Evolutionary conservation across 768 basidiomycete species (phyloP).

Genomic region (Kwoniella heveanensis): DNA sequence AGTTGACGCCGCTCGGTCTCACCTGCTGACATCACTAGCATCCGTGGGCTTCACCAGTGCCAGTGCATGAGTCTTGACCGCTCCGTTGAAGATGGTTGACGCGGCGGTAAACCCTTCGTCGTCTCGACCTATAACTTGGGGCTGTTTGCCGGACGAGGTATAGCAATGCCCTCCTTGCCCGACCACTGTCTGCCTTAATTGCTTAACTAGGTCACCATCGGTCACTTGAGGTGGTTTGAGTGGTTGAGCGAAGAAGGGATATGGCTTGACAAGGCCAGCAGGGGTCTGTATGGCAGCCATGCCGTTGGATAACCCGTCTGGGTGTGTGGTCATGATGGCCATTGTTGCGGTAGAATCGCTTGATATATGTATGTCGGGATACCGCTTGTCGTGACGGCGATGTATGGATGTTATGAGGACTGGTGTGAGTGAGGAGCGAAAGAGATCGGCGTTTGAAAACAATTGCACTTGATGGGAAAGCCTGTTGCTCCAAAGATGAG

Average conservation of each 20-base stretch:
- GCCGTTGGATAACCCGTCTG: background rate
- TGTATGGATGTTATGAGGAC: too few relatives aligned
- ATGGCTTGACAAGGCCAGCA: constrained; percentile 14
- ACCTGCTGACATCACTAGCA: constrained; percentile 80
- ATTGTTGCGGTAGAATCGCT: background rate
- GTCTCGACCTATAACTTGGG: constrained; percentile 21
- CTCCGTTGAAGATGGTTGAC: constrained; percentile 71
- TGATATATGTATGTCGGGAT: background rate
- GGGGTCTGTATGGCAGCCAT: background rate
- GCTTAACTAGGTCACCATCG: constrained; percentile 10
- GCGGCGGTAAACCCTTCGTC: constrained; percentile 47
- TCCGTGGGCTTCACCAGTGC: constrained; percentile 74
- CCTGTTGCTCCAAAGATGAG: too few relatives aligned
- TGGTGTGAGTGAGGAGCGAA: background rate
- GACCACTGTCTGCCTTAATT: constrained; percentile 13
- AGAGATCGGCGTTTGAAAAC: too few relatives aligned
- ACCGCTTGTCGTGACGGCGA: too few relatives aligned
- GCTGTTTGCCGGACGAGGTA: background rate
- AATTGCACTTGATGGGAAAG: too few relatives aligned
- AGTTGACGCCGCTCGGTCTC: constrained; percentile 42
- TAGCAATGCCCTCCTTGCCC: background rate
- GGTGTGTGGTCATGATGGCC: constrained; percentile 9
- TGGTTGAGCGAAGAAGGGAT: constrained; percentile 23
- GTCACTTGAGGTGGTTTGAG: background rate
- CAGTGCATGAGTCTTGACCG: constrained; percentile 65